Base-by-base conservation (phyloP, 1,284 basidiomycete genomes). In the Salmacisia buchloeana region DNA sequence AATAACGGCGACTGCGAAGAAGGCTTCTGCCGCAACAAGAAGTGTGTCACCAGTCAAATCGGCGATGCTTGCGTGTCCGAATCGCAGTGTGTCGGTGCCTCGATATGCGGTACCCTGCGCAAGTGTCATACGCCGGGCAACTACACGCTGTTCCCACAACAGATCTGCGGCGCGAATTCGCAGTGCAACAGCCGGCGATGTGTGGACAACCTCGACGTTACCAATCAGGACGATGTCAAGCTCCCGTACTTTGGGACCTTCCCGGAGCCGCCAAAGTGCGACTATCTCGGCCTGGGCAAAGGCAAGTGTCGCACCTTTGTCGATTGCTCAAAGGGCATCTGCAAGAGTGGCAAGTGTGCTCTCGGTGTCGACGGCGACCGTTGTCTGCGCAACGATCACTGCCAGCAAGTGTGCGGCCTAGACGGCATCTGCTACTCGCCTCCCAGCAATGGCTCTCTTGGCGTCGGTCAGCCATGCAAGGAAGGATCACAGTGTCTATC, bases 151-250 rank as follows among this genome's bases (percentile, higher is more conserved):
- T 69, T 63, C 68, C 63, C 63, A 58, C 43, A 60, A 56, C 64
- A 59, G 61, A 66, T 66, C 57, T 58, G 58, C 21, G 34, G 46
- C 57, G 62, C 57, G 57, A n/a, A 41, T 54, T 27, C n/a, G 18
- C 66, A 67, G 61, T 68, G 64, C 66, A 65, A 66, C 61, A 65
- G 64, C 66, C 63, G 63, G 18, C 64, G 66, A 6, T 68, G 69
- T 36, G 23, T n/a, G 2, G 39, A 34, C n/a, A 61, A 61, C 49
- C 59, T 63, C 60, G 66, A 66, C 35, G 27, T 67, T 34, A 66
- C 67, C 63, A 63, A 66, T 58, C 35, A 39, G 36, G 66, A 67
- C 59, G 56, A 64, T 33, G 45, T 43, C 63, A 52, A 60, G 45
- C 54, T 52, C 27, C 45, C 59, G 38, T 43, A 46, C 58, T 43